A percentile compares a stretch with the other conserved stretches of the same genome.
phyloP scores from a whole-genome alignment of 2,329 filamentous ascomycete species.

The Cytospora paraplurivora region DNA sequence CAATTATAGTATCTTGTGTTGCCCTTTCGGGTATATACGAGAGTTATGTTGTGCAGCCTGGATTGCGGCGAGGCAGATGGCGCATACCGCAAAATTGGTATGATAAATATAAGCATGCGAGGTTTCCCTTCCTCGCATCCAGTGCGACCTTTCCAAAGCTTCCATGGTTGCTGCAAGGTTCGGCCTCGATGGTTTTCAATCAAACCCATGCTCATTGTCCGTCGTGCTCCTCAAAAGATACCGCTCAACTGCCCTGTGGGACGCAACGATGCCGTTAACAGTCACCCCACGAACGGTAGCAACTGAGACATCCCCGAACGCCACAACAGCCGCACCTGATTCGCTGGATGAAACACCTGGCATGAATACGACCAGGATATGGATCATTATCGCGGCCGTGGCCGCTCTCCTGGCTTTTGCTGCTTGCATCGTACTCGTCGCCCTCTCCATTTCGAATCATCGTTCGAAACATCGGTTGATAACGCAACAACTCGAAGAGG shows the following conservation, averaged over 20 bases:
- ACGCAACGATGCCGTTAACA: conserved; percentile 5
- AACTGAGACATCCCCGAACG: neutral
- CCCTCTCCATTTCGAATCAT: conserved; percentile 28
- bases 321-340: conserved; percentile 17
- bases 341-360: conserved; percentile 36
- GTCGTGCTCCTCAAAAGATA: neutral
- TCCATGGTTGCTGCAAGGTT: neutral
- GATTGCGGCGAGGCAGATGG: neutral
- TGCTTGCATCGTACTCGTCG: conserved; percentile 30
- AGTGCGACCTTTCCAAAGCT: conserved; percentile 3
- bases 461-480: conserved; percentile 22
- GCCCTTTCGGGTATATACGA: conserved; percentile 15
- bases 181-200: neutral
- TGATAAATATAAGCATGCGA: conserved; percentile 14
- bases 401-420: conserved; percentile 34
- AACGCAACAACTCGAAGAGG: conserved; percentile 31
- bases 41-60: conserved; percentile 15
- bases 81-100: neutral
- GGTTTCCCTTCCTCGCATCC: neutral
- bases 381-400: conserved; percentile 36
- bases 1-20: conserved; percentile 17
- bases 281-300: conserved; percentile 1
- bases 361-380: conserved; percentile 26
- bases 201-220: neutral
- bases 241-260: neutral